A percentile compares a stretch with the other conserved stretches of the same genome.
Evolutionary conservation across 2,329 filamentous ascomycete genomes (phyloP).

Genomic region (Diplodia mutila): DNA sequence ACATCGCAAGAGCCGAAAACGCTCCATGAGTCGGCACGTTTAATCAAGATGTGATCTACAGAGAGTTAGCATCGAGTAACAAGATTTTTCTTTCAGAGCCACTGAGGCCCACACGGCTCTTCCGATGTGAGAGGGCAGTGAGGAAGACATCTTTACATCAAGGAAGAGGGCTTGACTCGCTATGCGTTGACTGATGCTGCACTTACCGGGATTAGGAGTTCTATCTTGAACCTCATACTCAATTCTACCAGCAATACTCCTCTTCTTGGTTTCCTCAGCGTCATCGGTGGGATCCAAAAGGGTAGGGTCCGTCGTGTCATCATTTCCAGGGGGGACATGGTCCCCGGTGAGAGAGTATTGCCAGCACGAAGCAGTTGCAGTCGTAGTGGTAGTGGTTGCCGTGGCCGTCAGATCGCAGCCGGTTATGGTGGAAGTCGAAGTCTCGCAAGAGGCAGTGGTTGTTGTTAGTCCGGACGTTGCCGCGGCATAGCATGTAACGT

Average conservation of each 20-base stretch:
- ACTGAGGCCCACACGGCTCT: neutral
- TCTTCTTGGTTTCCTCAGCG: neutral
- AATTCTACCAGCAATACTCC: neutral
- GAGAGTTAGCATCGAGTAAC: neutral
- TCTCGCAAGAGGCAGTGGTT: neutral
- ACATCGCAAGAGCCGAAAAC: neutral
- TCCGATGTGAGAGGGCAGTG: neutral
- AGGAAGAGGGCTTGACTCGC: no score
- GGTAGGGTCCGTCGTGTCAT: neutral
- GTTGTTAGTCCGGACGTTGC: neutral
- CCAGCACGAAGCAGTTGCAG: conserved; percentile 11
- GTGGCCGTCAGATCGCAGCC: conserved; percentile 1
- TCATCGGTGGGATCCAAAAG: neutral
- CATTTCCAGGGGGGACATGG: no score
- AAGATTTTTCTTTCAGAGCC: no score
- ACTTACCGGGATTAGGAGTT: neutral
- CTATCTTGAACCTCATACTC: neutral
- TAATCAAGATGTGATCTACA: neutral
- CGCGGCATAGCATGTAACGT: neutral
- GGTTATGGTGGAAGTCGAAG: neutral
- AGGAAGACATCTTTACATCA: neutral
- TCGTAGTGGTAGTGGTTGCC: neutral
- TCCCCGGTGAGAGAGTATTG: neutral
- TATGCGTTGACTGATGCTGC: no score
- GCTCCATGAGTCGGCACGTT: neutral